Conservation (phyloP, 257 asterid genomes). For the Primulina huaijiensis region DNA sequence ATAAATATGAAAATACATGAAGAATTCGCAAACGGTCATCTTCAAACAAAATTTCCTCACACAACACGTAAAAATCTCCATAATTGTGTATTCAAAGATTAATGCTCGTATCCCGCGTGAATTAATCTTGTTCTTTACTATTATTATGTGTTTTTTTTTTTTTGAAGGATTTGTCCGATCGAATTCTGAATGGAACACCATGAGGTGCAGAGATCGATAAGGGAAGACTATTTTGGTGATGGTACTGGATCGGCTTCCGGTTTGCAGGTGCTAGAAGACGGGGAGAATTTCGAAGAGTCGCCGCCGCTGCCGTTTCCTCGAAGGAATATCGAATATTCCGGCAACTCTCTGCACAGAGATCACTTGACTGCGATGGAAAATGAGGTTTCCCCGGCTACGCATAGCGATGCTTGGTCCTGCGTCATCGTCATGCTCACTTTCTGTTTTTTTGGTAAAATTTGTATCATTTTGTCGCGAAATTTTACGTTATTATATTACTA, state of each 20-base stretch:
- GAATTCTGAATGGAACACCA: conserved; percentile 32
- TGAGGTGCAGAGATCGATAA: conserved; percentile 26
- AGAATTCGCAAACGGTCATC: neutral
- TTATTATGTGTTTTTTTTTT: neutral
- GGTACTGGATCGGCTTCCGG: conserved; percentile 32
- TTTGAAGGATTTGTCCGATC: neutral
- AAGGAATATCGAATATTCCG: conserved; percentile 32
- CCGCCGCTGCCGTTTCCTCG: conserved; percentile 67
- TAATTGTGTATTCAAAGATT: neutral
- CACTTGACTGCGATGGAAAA: conserved; percentile 26
- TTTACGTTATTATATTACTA: neutral
- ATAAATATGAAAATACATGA: neutral
- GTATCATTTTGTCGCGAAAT: neutral
- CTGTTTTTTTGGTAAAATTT: conserved; percentile 54
- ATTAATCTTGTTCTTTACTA: neutral
- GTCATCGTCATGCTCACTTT: conserved; percentile 47
- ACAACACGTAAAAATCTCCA: neutral
- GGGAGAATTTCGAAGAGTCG: conserved; percentile 36
- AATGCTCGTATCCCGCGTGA: neutral
- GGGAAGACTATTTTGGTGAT: conserved; percentile 28
- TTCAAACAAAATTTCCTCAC: neutral
- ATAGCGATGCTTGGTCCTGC: conserved; percentile 60
- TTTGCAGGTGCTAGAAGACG: neutral
- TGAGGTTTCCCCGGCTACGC: conserved; percentile 20
- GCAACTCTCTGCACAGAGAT: conserved; percentile 21